Base-by-base conservation (phyloP, 805 yeast species). In the Metschnikowia baotianmanensis region DNA sequence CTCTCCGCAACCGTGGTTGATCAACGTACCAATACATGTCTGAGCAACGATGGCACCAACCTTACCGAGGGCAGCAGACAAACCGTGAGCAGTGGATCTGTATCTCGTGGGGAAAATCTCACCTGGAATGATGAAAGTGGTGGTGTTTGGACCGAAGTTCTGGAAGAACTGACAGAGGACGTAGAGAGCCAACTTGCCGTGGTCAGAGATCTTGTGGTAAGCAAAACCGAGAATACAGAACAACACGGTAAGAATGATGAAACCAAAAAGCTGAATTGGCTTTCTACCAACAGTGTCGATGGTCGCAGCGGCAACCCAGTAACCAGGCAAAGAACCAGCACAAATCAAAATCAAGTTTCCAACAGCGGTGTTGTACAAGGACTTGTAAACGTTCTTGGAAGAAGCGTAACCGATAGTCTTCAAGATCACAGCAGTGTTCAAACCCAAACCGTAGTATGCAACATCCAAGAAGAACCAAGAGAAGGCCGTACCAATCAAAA, bases 291-390 rank as follows among this genome's bases (percentile, higher is more conserved):
- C 55, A 27, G 69, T 73, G 67, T 88, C 96, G 46, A 88, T 62
- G 34, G 91, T 82, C 38, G 88, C 88, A 54, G 83, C 87, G 23
- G 91, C 62, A 46, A 75, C 70, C 96, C 96, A 88, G 70, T 88
- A 88, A 60, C 96, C 96, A 56, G 96, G 96, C 66, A 88, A 78
- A 33, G 93, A 77, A 74, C 97, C 96, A 42, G 97, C 97, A 77
- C 95, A 86, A 49, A 88, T 80, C 63, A 88, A 76, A 69, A 88
- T 88, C 74, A 88, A 76, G 69, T 88, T 88, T 80, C 96, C 96
- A 43, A 89, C 95, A 62, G 91, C 86, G 46, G 83, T 64, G 65
- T 88, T 78, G 72, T 81, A 82, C 49, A 89, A 69, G 33, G 79
- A 74, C 42, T 71, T 61, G 74, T 88, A 88, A 42, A 86, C 79